Evolutionary conservation across 2,329 filamentous ascomycete genomes (phyloP).

Genomic region (Emmonsiellopsis sp.): DNA sequence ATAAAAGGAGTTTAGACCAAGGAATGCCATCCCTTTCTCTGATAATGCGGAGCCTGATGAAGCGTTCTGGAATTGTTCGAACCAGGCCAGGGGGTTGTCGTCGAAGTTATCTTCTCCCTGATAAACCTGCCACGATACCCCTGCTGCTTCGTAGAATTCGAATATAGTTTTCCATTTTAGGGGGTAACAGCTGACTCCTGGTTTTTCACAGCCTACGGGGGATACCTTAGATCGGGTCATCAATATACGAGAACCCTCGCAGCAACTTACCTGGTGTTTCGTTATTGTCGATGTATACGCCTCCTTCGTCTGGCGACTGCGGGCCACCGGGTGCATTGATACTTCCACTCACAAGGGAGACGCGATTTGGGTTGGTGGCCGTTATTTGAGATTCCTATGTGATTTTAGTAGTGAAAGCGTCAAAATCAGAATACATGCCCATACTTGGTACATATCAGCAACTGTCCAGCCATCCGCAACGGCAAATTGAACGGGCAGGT

Average conservation of each 20-base stretch:
- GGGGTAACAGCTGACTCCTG: constrained; percentile 44
- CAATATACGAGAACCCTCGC: not conserved
- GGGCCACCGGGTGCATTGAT: constrained; percentile 44
- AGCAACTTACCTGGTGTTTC: constrained; percentile 35
- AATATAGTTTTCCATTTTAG: constrained; percentile 46
- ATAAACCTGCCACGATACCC: constrained; percentile 44
- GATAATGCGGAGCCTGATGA: constrained; percentile 32
- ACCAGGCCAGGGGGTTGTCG: constrained; percentile 48
- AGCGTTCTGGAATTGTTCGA: constrained; percentile 44
- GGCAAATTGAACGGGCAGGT: constrained; percentile 47
- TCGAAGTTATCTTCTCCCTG: constrained; percentile 46
- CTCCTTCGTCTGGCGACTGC: constrained; percentile 34
- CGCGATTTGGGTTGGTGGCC: constrained; percentile 46
- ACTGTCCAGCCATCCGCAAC: constrained; percentile 48
- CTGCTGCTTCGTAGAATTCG: constrained; percentile 41
- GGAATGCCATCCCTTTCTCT: constrained; percentile 39
- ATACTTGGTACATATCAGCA: constrained; percentile 48
- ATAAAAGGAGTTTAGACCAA: constrained; percentile 44
- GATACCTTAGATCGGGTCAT: not conserved
- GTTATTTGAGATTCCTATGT: constrained; percentile 41
- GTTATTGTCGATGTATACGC: constrained; percentile 44
- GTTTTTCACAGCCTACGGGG: constrained; percentile 32
- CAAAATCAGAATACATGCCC: not conserved
- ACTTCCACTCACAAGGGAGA: constrained; percentile 42
- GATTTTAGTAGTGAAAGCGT: not conserved